Evolutionary conservation across 139 green algal genomes (phyloP).

Genomic region (Chlorella vulgaris): DNA sequence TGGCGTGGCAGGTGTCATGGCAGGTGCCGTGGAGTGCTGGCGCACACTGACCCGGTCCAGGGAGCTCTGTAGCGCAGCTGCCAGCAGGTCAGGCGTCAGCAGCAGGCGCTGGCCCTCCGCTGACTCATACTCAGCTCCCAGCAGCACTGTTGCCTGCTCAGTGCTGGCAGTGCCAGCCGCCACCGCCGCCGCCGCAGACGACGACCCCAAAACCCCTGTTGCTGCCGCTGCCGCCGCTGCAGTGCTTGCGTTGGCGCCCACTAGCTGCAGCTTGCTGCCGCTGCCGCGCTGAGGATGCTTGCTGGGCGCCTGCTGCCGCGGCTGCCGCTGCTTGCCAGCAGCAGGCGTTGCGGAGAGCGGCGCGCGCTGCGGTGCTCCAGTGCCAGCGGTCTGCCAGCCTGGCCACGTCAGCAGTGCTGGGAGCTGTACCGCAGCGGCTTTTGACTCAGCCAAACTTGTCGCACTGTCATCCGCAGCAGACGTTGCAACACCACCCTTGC

Average conservation of each 20-base stretch:
- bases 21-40: neutral
- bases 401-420: conserved; percentile 15
- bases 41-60: conserved; percentile 4
- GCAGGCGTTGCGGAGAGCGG: neutral
- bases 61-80: neutral
- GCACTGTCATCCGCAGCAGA: neutral
- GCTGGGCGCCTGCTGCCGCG: neutral
- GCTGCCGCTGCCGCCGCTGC: no score
- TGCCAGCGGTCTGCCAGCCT: neutral
- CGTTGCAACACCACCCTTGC: neutral
- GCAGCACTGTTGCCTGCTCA: neutral
- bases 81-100: conserved; percentile 15
- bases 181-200: neutral
- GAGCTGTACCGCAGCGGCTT: neutral
- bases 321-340: neutral
- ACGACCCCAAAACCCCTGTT: no score
- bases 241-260: no score
- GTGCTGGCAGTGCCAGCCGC: neutral
- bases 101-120: conserved; percentile 13
- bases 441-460: no score
- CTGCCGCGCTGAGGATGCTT: no score
- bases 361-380: neutral
- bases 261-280: no score
- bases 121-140: conserved; percentile 19
- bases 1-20: neutral